Evolutionary conservation across 1,139 yeast species (phyloP).

Genomic region (Sugiyamaella neomexicana): DNA sequence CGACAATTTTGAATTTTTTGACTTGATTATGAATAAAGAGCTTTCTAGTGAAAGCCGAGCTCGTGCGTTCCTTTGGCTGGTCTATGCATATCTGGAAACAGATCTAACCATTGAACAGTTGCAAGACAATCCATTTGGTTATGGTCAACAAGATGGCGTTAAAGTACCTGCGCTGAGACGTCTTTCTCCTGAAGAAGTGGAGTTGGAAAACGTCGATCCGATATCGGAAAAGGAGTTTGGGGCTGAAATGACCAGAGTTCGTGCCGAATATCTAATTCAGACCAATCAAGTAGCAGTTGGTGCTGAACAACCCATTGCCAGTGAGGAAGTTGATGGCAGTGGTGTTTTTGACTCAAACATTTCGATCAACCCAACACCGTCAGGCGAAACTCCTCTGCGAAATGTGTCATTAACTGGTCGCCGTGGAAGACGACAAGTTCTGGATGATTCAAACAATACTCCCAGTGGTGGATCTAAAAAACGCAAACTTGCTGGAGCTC

Average conservation of each 20-base stretch:
- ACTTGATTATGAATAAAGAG: slow-evolving; percentile 57
- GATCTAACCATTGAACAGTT: slow-evolving; percentile 56
- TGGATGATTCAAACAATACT: background rate
- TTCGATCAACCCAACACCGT: background rate
- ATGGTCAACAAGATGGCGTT: slow-evolving; percentile 37
- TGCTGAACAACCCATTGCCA: slow-evolving; percentile 1
- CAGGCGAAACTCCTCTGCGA: background rate
- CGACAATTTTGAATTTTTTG: slow-evolving; percentile 52
- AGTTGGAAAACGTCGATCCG: slow-evolving; percentile 65
- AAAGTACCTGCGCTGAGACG: slow-evolving; percentile 51
- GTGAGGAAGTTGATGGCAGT: background rate
- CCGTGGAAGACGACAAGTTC: slow-evolving; percentile 1
- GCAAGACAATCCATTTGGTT: slow-evolving; percentile 64
- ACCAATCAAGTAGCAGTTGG: slow-evolving; percentile 19
- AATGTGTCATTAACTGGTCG: background rate
- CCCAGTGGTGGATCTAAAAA: slow-evolving; percentile 10
- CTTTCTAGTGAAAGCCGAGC: slow-evolving; percentile 64
- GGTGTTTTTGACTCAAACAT: slow-evolving; percentile 3
- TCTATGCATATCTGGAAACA: slow-evolving; percentile 79
- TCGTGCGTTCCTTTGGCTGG: slow-evolving; percentile 74
- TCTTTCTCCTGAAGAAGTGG: slow-evolving; percentile 44
- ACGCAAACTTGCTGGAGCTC: slow-evolving; percentile 8
- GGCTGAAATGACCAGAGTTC: slow-evolving; percentile 60
- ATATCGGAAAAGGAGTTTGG: slow-evolving; percentile 72
- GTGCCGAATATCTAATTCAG: slow-evolving; percentile 53